Evolutionary conservation across 2,329 filamentous ascomycete genomes (phyloP).

Genomic region (Pseudocercospora pini-densiflorae): DNA sequence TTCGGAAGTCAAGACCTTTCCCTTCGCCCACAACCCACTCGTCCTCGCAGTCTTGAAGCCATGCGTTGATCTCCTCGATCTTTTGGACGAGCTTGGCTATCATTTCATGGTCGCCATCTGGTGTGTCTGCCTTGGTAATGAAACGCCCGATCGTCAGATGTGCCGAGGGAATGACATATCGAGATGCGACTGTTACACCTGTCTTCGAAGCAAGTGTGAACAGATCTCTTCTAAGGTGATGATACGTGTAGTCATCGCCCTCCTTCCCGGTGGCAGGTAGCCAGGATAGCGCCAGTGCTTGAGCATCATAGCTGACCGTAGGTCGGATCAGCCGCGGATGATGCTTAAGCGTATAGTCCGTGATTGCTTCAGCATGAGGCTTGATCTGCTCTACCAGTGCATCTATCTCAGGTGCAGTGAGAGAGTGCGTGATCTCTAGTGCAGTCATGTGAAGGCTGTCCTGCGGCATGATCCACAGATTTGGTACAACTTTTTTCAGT

Average conservation of each 20-base stretch:
- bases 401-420: slow-evolving; percentile 70
- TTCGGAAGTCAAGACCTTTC: slow-evolving; percentile 75
- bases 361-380: slow-evolving; percentile 62
- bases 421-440: slow-evolving; percentile 82
- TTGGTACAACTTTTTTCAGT: slow-evolving; percentile 70
- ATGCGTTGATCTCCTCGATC: slow-evolving; percentile 77
- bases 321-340: slow-evolving; percentile 80
- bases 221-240: slow-evolving; percentile 83
- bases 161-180: slow-evolving; percentile 87
- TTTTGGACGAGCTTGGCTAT: slow-evolving; percentile 68
- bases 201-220: slow-evolving; percentile 63
- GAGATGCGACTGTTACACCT: slow-evolving; percentile 72
- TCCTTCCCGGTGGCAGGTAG: slow-evolving; percentile 74
- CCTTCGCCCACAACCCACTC: slow-evolving; percentile 89
- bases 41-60: slow-evolving; percentile 59
- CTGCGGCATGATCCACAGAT: slow-evolving; percentile 83
- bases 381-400: slow-evolving; percentile 63
- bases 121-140: slow-evolving; percentile 66
- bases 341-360: slow-evolving; percentile 68
- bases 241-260: slow-evolving; percentile 79
- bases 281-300: slow-evolving; percentile 85
- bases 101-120: slow-evolving; percentile 57
- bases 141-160: slow-evolving; percentile 89
- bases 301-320: slow-evolving; percentile 79
- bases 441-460: slow-evolving; percentile 82